Conservation (phyloP, 441 rosid species). For the Populus trichocarpa region DNA sequence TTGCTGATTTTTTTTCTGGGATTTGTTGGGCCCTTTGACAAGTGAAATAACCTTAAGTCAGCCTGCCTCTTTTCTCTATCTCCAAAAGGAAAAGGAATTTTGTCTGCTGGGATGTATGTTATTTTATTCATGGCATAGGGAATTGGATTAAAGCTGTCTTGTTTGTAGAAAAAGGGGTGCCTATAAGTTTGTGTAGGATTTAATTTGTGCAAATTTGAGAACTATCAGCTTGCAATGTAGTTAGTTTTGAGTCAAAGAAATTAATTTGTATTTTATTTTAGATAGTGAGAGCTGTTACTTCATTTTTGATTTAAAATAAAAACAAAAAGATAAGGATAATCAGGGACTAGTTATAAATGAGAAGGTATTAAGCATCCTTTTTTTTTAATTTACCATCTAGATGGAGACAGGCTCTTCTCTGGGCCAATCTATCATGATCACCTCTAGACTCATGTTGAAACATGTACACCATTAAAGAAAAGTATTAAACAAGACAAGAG, state of each 20-base stretch:
- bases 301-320: not conserved
- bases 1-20: not conserved
- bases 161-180: not conserved
- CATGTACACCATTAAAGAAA: not conserved
- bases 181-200: not conserved
- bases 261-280: too few species aligned
- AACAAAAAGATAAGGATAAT: not conserved
- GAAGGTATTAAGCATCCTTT: not conserved
- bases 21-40: not conserved
- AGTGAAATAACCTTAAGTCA: not conserved
- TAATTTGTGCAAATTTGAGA: not conserved
- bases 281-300: not conserved
- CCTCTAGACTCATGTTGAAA: not conserved
- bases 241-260: not conserved
- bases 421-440: not conserved
- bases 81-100: not conserved
- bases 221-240: not conserved
- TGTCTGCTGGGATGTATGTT: not conserved
- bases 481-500: not conserved
- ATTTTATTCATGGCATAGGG: not conserved
- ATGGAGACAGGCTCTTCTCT: not conserved
- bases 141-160: not conserved
- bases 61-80: not conserved
- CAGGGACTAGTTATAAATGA: too few species aligned
- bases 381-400: not conserved